Percentiles rank a stretch among this genome's conserved stretches.
Conservation (phyloP, 1,284 basidiomycete genomes). For the Athelia psychrophila region DNA sequence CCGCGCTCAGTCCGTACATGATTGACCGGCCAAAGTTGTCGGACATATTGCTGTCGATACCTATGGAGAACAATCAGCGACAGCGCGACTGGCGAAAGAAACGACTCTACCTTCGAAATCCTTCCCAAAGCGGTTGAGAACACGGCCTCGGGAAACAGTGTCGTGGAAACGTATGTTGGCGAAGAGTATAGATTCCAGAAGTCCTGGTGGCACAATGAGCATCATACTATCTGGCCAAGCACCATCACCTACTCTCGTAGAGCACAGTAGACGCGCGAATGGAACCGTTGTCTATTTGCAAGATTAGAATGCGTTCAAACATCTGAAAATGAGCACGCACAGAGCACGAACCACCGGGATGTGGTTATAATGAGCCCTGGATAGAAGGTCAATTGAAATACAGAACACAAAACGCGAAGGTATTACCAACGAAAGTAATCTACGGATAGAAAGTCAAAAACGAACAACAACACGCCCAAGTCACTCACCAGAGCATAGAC, state of each 20-base stretch:
- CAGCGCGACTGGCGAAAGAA: neutral
- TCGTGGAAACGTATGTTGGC: slow-evolving; percentile 94
- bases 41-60: slow-evolving; percentile 85
- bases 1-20: slow-evolving; percentile 53
- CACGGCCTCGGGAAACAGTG: slow-evolving; percentile 82
- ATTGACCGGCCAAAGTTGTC: slow-evolving; percentile 85
- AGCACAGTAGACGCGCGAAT: slow-evolving; percentile 69
- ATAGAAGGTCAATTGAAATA: slow-evolving; percentile 20
- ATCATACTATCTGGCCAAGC: neutral
- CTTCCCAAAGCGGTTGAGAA: slow-evolving; percentile 90
- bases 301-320: slow-evolving; percentile 6
- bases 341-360: slow-evolving; percentile 64
- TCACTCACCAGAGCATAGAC: slow-evolving; percentile 26
- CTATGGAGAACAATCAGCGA: slow-evolving; percentile 32
- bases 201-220: slow-evolving; percentile 34
- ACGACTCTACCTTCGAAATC: slow-evolving; percentile 80
- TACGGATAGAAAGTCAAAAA: slow-evolving; percentile 35
- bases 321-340: slow-evolving; percentile 32
- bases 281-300: slow-evolving; percentile 54
- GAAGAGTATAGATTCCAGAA: slow-evolving; percentile 85
- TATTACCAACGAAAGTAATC: neutral
- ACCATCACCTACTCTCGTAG: slow-evolving; percentile 56
- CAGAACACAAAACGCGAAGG: slow-evolving; percentile 13
- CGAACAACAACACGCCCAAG: slow-evolving; percentile 35
- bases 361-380: slow-evolving; percentile 65